Evolutionary conservation across 106 monocot species (phyloP).

Genomic region (Gastrodia elata): DNA sequence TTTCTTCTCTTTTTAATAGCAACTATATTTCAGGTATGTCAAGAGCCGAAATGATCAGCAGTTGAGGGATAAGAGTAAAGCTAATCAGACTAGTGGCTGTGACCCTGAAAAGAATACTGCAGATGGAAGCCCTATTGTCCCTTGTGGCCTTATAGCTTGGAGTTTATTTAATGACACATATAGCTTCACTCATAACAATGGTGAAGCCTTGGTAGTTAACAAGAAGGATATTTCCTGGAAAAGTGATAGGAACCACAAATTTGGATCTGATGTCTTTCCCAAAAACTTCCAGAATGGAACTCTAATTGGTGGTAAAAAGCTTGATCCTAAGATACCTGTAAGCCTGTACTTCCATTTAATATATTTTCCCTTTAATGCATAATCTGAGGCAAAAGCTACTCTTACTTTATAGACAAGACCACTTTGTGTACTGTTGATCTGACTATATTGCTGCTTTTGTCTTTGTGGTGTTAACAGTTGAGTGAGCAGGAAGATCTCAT

Average conservation of each 20-base stretch:
- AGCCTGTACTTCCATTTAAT: conserved; percentile 8
- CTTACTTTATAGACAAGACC: background rate
- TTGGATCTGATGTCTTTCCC: conserved; percentile 60
- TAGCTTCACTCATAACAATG: conserved; percentile 22
- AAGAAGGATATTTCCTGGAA: conserved; percentile 72
- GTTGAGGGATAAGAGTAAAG: conserved; percentile 24
- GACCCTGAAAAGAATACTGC: conserved; percentile 44
- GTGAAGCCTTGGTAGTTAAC: conserved; percentile 29
- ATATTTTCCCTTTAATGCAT: background rate
- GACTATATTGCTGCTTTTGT: background rate
- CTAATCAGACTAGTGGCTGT: conserved; percentile 46
- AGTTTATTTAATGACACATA: conserved; percentile 85
- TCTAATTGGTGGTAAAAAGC: conserved; percentile 47
- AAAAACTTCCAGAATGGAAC: conserved; percentile 55
- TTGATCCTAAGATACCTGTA: conserved; percentile 42
- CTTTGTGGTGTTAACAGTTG: conserved; percentile 7
- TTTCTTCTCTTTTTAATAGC: background rate
- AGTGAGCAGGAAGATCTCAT: conserved; percentile 15
- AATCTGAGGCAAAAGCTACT: background rate
- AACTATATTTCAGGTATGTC: conserved; percentile 44
- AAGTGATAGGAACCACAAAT: conserved; percentile 69
- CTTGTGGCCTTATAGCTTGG: conserved; percentile 85
- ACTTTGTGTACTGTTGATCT: background rate
- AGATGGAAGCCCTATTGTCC: conserved; percentile 40
- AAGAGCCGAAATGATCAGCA: conserved; percentile 71